Evolutionary conservation across 2,329 filamentous ascomycete genomes (phyloP).

Genomic region (Sporothrix brasiliensis): DNA sequence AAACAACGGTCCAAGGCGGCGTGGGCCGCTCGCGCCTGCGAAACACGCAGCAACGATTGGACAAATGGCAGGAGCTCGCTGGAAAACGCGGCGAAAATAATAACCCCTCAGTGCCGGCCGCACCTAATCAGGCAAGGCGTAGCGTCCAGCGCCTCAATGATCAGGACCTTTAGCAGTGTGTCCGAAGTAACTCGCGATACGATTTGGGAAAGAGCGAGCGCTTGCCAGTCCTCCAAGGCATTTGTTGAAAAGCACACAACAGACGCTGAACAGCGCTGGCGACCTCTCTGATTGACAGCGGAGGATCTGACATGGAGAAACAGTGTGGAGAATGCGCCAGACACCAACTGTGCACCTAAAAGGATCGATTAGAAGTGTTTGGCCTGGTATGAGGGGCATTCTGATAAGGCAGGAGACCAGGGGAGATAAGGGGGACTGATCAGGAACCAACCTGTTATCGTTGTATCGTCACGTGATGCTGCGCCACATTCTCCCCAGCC

Average conservation of each 20-base stretch:
- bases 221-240: constrained; percentile 15
- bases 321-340: neutral
- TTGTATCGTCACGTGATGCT: constrained; percentile 27
- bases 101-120: constrained; percentile 35
- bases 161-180: constrained; percentile 21
- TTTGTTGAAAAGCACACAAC: neutral
- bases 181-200: constrained; percentile 27
- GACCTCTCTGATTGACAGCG: neutral
- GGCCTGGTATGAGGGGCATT: neutral
- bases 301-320: neutral
- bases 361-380: neutral
- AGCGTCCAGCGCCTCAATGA: neutral
- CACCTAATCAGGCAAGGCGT: constrained; percentile 4
- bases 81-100: constrained; percentile 37
- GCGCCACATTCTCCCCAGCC: constrained; percentile 27
- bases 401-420: neutral
- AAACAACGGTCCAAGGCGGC: constrained; percentile 5
- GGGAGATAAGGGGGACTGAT: constrained; percentile 17
- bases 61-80: constrained; percentile 34
- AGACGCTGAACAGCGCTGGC: neutral
- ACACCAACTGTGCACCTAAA: neutral
- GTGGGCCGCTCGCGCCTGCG: constrained; percentile 21
- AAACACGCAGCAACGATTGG: constrained; percentile 12
- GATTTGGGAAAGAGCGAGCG: neutral
- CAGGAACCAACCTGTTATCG: neutral